These are phyloP conservation scores for Pseudisothecium myosuroides DNA, from an alignment of 225 moss, liverwort and hornwort genomes.

Conservation along the genomic window DNA sequence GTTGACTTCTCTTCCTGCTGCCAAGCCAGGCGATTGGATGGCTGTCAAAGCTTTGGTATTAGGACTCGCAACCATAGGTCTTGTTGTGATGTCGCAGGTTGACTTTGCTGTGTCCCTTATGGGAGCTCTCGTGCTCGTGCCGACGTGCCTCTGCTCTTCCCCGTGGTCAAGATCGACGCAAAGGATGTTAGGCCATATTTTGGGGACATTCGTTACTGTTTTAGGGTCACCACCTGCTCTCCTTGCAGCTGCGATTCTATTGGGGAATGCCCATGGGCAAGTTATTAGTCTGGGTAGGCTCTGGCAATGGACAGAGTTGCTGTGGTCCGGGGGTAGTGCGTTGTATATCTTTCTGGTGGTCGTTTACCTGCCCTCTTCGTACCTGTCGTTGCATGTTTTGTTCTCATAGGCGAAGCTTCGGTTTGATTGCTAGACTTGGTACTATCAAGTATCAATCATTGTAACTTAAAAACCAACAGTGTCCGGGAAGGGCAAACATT, in stretches of 20 bases:
- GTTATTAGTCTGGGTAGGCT: slow-evolving; percentile 28
- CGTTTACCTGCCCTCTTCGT: slow-evolving; percentile 78
- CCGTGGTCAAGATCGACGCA: slow-evolving; percentile 25
- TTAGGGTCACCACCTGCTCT: slow-evolving; percentile 56
- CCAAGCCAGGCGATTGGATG: slow-evolving; percentile 50
- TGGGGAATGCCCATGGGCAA: slow-evolving; percentile 27
- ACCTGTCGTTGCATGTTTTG: slow-evolving; percentile 57
- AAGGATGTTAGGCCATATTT: not conserved
- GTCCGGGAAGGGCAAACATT: not conserved
- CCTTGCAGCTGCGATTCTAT: slow-evolving; percentile 15
- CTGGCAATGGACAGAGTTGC: slow-evolving; percentile 65
- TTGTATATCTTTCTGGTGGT: slow-evolving; percentile 60
- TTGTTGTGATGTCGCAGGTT: slow-evolving; percentile 85
- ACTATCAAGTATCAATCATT: not conserved
- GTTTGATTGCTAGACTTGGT: not conserved
- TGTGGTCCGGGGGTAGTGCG: slow-evolving; percentile 75
- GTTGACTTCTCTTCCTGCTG: slow-evolving; percentile 15
- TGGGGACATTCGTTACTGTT: slow-evolving; percentile 26
- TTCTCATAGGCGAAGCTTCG: slow-evolving; percentile 16
- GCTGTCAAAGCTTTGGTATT: slow-evolving; percentile 63
- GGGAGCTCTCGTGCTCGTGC: slow-evolving; percentile 75
- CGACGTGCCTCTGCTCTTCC: slow-evolving; percentile 57
- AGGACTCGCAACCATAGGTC: slow-evolving; percentile 62
- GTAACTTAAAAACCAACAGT: slow-evolving; percentile 2
- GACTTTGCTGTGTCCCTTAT: slow-evolving; percentile 77